Base-by-base conservation (phyloP, 2,329 filamentous ascomycete species). In the Sporothrix humicola region DNA sequence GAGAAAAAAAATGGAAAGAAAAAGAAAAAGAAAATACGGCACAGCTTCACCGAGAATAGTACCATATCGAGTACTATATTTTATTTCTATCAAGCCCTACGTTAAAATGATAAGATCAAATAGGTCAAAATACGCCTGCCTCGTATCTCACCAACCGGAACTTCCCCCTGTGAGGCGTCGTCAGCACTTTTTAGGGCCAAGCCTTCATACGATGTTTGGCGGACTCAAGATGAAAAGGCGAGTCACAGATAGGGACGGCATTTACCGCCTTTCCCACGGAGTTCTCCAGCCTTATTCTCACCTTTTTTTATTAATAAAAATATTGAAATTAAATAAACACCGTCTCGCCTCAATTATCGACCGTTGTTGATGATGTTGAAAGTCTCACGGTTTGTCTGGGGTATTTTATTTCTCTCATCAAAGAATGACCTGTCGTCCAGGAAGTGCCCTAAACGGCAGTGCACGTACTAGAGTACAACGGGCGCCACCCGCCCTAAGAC, bases 371-470 rank as follows among this genome's bases (percentile, higher is more conserved):
- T 7, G 7, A 5, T 37, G 31, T 5, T 3, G 3, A 6, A 3
- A 37, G 31, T 37, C 31, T 37, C 31, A 37, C 31, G 31, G 31
- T 37, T 37, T 37, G 31, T 37, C 31, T 37, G 31, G 31, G 31
- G 7, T 37, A 37, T 37, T 37, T 37, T 37, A 37, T 37, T 37
- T 37, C 31, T 37, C 31, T 37, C 31, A 37, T 37, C 31, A 15
- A 59, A 37, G 56, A 59, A 7, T 59, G 12, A 17, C 52, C 20
- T 10, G 20, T 20, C 13, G 58, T 42, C 31, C 52, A 23, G 59
- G 10, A 44, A 63, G 59, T 63, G 59, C 59, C 37, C 58, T 17
- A 23, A 63, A 63, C 59, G 59, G 37, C 59, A 63, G 58, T 63
- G 37, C 59, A 63, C n/a, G 59, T 17, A 23, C 37, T 44, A 44